Base-by-base conservation (phyloP, 352 stramenopile genomes). In the Pythium scleroteichum region DNA sequence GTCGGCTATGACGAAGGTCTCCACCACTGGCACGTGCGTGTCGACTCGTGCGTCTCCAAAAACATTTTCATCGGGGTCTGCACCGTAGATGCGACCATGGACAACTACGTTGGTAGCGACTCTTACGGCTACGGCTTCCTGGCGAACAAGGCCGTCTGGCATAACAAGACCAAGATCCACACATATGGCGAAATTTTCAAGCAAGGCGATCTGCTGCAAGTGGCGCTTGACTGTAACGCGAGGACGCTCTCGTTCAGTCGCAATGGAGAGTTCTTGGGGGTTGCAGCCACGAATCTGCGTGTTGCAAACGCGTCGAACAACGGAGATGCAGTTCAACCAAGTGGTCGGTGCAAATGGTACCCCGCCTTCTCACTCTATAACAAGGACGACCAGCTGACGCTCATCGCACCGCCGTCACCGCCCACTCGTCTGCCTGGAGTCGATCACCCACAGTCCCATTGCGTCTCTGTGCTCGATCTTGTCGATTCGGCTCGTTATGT, bases 311-410 rank as follows among this genome's bases (percentile, higher is more conserved):
- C n/a, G 7, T 32, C 39, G 6, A 56, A 50, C 33, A 58, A 22
- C 40, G 22, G 6, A 23, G 32, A 50, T 9, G n/a, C 1, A 20
- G n/a, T 12, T 10, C 2, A 29, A 45, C 44, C 32, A 13, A 23
- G 27, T 16, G 19, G 40, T 2, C 39, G 14, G 8, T 84, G 66
- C 62, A 91, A 85, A 44, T 91, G 82, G 82, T 97, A 87, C 52
- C 90, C 91, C 10, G 89, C 90, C 8, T 83, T 97, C 44, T 96
- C 88, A 2, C 71, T 97, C 65, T 97, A 97, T 66, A 97, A 97
- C 70, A 97, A 96, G 59, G 87, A 92, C 42, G 88, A 97, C 48
- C 82, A 91, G 45, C 50, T 97, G 16, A 94, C 85, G 9, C 48
- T 97, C 17, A 66, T 92, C 5, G 78, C 78, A 23, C 72, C 79